Base-by-base conservation (phyloP, 768 basidiomycete genomes). In the Amanita fuliginea region DNA sequence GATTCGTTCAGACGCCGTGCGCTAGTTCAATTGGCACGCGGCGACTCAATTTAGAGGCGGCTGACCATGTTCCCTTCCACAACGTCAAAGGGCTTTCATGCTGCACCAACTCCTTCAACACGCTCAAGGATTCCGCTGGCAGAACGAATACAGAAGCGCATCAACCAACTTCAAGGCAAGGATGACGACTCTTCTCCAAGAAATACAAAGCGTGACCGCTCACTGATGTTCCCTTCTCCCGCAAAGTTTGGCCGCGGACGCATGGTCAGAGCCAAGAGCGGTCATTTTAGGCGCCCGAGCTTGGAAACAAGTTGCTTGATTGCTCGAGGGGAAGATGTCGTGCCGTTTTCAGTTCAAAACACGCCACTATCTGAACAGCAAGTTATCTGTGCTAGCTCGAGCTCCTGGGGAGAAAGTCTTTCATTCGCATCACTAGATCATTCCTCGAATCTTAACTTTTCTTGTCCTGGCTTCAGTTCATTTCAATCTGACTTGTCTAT, bases 241-340 rank as follows among this genome's bases (percentile, higher is more conserved):
- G 8, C 21, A 4, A 42, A 18, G 32, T 50, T 43, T 16, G 42
- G 49, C 11, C 13, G 33, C 14, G 32, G 43, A 22, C 49, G 49
- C 14, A 50, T 50, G 49, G 9, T n/a, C 1, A 16, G 41, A 33
- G 49, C 49, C 28, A 43, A 10, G 19, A 50, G 49, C 14, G 49
- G 42, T 5, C 42, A 43, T 43, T 43, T 50, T 14, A 42, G 42
- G n/a, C 16, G 49, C 18, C 49, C 33, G 13, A 42, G 49, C 22
- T 36, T 43, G 34, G 49, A 50, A 22, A 18, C n/a, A 14, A 42
- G 21, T 16, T 50, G 49, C 28, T 33, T 50, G 30, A 32, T 18
- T 3, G 49, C 42, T 9, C 21, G 21, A 32, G 49, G 49, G 10
- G 49, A 35, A 24, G 42, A 43, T 34, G 30, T 30, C 3, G 21